Percentiles rank a stretch among this genome's conserved stretches.
Conservation (phyloP, 2,329 filamentous ascomycete species). For the Fusarium clavum region DNA sequence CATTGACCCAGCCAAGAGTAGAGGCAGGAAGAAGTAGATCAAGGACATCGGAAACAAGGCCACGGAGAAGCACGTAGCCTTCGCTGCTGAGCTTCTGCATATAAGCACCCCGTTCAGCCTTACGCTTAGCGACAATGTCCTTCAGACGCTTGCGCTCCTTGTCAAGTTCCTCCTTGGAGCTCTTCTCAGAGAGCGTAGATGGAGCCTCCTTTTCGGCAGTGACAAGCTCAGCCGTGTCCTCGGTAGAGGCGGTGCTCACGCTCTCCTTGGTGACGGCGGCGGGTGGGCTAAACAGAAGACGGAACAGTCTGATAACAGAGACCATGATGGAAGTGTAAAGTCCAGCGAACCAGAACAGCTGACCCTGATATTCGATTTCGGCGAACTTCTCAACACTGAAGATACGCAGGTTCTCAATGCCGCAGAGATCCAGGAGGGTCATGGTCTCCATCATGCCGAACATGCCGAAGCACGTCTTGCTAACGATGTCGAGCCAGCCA, state of each 20-base stretch:
- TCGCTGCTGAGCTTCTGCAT: conserved; percentile 47
- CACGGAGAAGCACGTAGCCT: conserved; percentile 55
- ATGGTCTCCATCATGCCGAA: conserved; percentile 75
- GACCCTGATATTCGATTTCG: conserved; percentile 67
- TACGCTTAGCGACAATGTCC: conserved; percentile 49
- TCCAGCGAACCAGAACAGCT: conserved; percentile 77
- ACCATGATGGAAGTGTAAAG: conserved; percentile 64
- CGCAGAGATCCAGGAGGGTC: conserved; percentile 67
- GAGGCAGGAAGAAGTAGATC: conserved; percentile 72
- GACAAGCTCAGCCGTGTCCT: conserved; percentile 34
- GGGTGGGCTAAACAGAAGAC: conserved; percentile 51
- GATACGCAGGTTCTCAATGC: conserved; percentile 58
- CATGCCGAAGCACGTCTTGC: conserved; percentile 70
- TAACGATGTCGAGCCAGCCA: conserved; percentile 65
- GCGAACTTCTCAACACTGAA: conserved; percentile 63
- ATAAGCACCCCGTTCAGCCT: conserved; percentile 49
- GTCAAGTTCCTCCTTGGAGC: conserved; percentile 42
- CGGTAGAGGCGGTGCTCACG: conserved; percentile 45
- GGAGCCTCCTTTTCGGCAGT: conserved; percentile 30
- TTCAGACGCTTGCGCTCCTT: conserved; percentile 54
- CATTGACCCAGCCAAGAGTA: conserved; percentile 69
- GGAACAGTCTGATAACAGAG: conserved; percentile 57
- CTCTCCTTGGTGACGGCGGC: conserved; percentile 50
- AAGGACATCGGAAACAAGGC: conserved; percentile 66
- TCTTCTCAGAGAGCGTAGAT: conserved; percentile 32